phyloP scores from a whole-genome alignment of 140 eudicot species.

The Flaveria floridana region DNA sequence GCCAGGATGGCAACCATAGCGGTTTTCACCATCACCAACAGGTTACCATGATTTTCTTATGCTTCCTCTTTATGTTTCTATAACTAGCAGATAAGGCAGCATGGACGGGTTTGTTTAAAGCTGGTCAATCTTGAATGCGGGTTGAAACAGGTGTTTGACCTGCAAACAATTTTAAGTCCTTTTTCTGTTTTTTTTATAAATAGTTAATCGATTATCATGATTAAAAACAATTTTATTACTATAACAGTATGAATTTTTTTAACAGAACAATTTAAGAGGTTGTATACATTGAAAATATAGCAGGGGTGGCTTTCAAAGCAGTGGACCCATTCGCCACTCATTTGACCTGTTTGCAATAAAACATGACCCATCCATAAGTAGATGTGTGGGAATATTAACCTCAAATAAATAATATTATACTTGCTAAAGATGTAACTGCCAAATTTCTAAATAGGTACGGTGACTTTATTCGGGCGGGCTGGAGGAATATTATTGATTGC shows the following conservation, averaged over 20 bases:
- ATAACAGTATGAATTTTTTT: background rate
- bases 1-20: slow-evolving; percentile 93
- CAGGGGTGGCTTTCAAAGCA: slow-evolving; percentile 16
- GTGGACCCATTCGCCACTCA: background rate
- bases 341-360: background rate
- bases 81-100: slow-evolving; percentile 10
- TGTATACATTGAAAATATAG: background rate
- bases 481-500: slow-evolving; percentile 89
- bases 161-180: background rate
- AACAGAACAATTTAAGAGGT: background rate
- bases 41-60: slow-evolving; percentile 32
- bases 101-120: background rate
- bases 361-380: slow-evolving; percentile 13
- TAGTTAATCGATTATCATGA: background rate
- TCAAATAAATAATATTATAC: background rate
- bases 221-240: background rate
- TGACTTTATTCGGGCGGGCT: slow-evolving; percentile 81
- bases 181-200: background rate
- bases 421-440: slow-evolving; percentile 24
- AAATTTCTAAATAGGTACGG: slow-evolving; percentile 46
- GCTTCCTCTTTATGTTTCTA: slow-evolving; percentile 19
- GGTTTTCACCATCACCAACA: slow-evolving; percentile 76
- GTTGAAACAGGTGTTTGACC: background rate
- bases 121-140: background rate
- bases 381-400: background rate